phyloP scores from a whole-genome alignment of 2,329 filamentous ascomycete genomes.

The Colletotrichum neosansevieriae region DNA sequence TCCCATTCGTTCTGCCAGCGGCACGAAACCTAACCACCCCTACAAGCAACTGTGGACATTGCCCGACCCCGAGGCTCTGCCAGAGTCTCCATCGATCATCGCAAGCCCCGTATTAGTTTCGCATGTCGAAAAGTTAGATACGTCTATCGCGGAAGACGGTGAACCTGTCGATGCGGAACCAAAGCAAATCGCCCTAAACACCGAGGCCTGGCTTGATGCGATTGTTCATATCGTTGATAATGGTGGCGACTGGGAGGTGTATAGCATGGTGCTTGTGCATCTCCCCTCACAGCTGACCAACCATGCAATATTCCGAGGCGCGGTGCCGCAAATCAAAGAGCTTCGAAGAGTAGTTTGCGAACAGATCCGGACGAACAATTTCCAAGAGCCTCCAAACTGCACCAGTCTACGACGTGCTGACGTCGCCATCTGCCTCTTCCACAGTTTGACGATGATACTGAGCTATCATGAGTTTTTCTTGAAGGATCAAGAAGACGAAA shows the following conservation, averaged over 20 bases:
- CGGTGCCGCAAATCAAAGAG: conserved; percentile 80
- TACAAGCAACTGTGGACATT: conserved; percentile 70
- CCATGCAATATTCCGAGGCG: conserved; percentile 82
- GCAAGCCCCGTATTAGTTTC: conserved; percentile 67
- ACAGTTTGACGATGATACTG: conserved; percentile 86
- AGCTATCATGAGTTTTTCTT: conserved; percentile 90
- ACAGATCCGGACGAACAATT: conserved; percentile 80
- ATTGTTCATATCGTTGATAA: conserved; percentile 77
- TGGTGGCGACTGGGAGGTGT: conserved; percentile 89
- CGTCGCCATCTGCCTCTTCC: conserved; percentile 88
- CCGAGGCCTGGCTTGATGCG: conserved; percentile 80
- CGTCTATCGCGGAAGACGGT: conserved; percentile 25
- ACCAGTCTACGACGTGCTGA: conserved; percentile 88
- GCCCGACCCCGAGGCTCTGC: conserved; percentile 68
- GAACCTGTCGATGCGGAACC: conserved; percentile 36
- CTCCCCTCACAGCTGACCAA: conserved; percentile 91
- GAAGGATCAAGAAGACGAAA: conserved; percentile 88
- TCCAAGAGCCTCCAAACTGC: conserved; percentile 84
- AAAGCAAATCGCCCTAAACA: conserved; percentile 64
- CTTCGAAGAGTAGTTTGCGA: conserved; percentile 84
- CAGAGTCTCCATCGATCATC: conserved; percentile 57
- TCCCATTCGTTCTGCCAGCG: conserved; percentile 57
- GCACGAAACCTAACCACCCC: conserved; percentile 49
- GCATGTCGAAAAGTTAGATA: conserved; percentile 44
- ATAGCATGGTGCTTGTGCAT: conserved; percentile 89